Conservation (phyloP, 108 stramenopile species). For the Ochromonas danica region DNA sequence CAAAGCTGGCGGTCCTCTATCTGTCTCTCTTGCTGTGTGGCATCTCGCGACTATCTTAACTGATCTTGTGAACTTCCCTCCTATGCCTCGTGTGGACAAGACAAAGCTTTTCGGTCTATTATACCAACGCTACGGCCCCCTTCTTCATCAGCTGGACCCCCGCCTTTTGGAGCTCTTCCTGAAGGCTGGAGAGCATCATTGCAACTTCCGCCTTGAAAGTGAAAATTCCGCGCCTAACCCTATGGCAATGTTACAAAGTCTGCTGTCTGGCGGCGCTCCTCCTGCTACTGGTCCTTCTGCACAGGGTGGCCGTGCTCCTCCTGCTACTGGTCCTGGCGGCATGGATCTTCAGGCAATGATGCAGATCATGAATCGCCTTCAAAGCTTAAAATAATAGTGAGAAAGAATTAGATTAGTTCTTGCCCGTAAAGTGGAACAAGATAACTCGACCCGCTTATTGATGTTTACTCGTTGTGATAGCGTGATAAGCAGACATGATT, state of each 20-base stretch:
- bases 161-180: neutral
- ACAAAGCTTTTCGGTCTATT: neutral
- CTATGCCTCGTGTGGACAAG: neutral
- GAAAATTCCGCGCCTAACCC: neutral
- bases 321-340: too few species aligned
- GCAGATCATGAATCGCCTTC: too few species aligned
- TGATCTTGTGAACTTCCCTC: neutral
- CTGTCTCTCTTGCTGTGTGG: neutral
- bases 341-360: too few species aligned
- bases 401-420: too few species aligned
- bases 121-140: neutral
- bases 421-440: too few species aligned
- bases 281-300: too few species aligned
- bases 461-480: too few species aligned
- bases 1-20: neutral
- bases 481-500: too few species aligned
- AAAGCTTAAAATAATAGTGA: too few species aligned
- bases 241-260: neutral
- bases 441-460: too few species aligned
- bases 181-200: neutral
- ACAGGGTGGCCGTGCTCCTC: too few species aligned
- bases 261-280: neutral
- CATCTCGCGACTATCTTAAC: neutral
- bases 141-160: neutral
- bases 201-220: neutral